Base-by-base conservation (phyloP, 768 basidiomycete genomes). In the Lyophyllum shimeji region DNA sequence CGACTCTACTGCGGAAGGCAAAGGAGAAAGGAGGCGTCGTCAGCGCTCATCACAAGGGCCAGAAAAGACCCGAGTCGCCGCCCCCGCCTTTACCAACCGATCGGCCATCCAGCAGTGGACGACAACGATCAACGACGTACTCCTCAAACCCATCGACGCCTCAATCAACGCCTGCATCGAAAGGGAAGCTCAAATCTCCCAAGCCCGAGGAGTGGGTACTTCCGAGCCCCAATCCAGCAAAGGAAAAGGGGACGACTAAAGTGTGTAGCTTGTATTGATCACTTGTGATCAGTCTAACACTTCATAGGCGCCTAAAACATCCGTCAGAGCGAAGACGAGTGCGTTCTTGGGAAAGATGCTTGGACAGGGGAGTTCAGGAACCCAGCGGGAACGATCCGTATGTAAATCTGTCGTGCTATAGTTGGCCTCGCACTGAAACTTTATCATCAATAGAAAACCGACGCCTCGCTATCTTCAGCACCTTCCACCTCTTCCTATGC, bases 1-100 rank as follows among this genome's bases (percentile, higher is more conserved):
- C 92, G 3, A 94, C 92, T 9, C 78, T 97, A 51, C 70, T 95
- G 51, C 81, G 87, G 58, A 95, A 94, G 72, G 88, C 90, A 15
- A 92, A 87, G 71, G 89, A 88, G 64, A 76, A 81, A 48, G 83
- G 83, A 18, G 80, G 75, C 0, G 72, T 76, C 39, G 65, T 80
- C 21, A 66, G 69, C 13, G 49, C 59, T 33, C 68, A 61, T 56
- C 57, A 68, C 64, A 70, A 68, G 56, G 72, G 65, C 46, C 71
- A 74, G 46, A 69, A 65, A 47, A 63, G 71, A 53, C 63, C 66
- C 27, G 78, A 77, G 37, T 69, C 66, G 11, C 56, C 62, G 13
- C 73, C 76, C 24, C 79, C 82, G n/a, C 77, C 81, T 17, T 55
- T 80, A 52, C 80, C 81, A 5, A 55, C 68, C 53, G 68, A 68